A percentile compares a stretch with the other conserved stretches of the same genome.
Evolutionary conservation across 768 basidiomycete genomes (phyloP).

Genomic region (Trametes punicea): DNA sequence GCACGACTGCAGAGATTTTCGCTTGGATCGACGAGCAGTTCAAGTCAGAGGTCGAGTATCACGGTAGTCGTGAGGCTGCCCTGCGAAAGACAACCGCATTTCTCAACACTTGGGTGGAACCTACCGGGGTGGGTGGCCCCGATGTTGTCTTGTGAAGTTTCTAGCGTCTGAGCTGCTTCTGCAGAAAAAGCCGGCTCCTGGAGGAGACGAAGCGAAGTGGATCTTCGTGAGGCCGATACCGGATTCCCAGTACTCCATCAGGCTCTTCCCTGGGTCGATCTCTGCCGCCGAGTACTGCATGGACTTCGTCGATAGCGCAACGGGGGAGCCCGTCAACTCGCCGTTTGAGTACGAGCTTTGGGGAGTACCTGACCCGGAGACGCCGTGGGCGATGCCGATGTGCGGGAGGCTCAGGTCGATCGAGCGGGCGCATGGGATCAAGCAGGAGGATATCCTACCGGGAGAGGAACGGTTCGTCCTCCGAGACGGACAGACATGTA

Average conservation of each 20-base stretch:
- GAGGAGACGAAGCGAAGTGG: not conserved
- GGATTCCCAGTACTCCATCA: not conserved
- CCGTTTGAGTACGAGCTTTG: not conserved
- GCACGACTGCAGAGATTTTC: not conserved
- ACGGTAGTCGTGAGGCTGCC: no score
- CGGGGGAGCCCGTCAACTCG: not conserved
- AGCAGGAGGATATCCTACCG: not conserved
- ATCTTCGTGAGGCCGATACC: not conserved
- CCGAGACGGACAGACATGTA: not conserved
- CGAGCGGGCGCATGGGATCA: not conserved
- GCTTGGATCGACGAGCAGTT: not conserved
- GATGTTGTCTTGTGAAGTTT: no score
- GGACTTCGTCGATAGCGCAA: not conserved
- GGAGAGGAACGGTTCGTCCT: conserved; percentile 3
- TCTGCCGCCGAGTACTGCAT: not conserved
- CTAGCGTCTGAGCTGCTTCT: no score
- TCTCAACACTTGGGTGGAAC: not conserved
- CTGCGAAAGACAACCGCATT: no score
- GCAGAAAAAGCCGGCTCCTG: not conserved
- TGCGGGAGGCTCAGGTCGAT: not conserved
- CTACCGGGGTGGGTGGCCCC: not conserved
- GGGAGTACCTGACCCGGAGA: not conserved
- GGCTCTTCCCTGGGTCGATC: not conserved
- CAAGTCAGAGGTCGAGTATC: not conserved
- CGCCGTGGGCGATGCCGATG: not conserved